phyloP scores from a whole-genome alignment of 352 stramenopile genomes.

The Phytophthora niederhauseri region DNA sequence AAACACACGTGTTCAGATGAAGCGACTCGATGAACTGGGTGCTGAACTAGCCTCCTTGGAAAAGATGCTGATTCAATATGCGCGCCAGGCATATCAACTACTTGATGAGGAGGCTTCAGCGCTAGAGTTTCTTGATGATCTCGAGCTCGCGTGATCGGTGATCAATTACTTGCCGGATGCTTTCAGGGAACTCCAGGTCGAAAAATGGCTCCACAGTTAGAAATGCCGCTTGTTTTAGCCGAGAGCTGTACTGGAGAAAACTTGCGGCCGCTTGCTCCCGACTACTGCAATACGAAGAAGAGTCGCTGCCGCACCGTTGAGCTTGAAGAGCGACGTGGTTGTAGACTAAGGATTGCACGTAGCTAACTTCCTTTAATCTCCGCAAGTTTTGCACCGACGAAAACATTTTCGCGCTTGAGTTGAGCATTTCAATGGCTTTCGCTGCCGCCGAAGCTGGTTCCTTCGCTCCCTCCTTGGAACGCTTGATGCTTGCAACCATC shows the following conservation, averaged over 20 bases:
- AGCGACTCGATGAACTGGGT: slow-evolving; percentile 23
- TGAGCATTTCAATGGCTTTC: slow-evolving; percentile 37
- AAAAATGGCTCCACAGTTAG: slow-evolving; percentile 40
- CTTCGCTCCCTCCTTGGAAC: slow-evolving; percentile 24
- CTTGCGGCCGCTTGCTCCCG: slow-evolving; percentile 32
- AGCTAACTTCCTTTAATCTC: slow-evolving; percentile 47
- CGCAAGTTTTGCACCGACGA: slow-evolving; percentile 39
- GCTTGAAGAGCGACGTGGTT: slow-evolving; percentile 41
- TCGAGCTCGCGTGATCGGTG: slow-evolving; percentile 32
- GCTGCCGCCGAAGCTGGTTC: slow-evolving; percentile 4
- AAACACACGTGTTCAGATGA: slow-evolving; percentile 33
- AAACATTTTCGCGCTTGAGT: slow-evolving; percentile 40
- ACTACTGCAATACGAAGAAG: slow-evolving; percentile 12
- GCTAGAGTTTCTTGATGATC: background rate
- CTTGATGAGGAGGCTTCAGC: slow-evolving; percentile 23
- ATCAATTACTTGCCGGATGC: slow-evolving; percentile 31
- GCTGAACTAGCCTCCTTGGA: slow-evolving; percentile 26
- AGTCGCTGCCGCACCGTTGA: slow-evolving; percentile 16
- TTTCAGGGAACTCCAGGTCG: slow-evolving; percentile 37
- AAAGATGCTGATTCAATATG: slow-evolving; percentile 41
- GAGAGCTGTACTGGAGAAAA: slow-evolving; percentile 38
- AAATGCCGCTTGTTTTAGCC: slow-evolving; percentile 37
- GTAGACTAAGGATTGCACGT: slow-evolving; percentile 48
- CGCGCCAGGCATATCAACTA: slow-evolving; percentile 38
- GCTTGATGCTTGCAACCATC: slow-evolving; percentile 42